Percentiles rank a stretch among this genome's conserved stretches.
These are phyloP conservation scores for Exophiala viscosa DNA, from an alignment of 2,329 filamentous ascomycete species.

Conservation along the genomic window DNA sequence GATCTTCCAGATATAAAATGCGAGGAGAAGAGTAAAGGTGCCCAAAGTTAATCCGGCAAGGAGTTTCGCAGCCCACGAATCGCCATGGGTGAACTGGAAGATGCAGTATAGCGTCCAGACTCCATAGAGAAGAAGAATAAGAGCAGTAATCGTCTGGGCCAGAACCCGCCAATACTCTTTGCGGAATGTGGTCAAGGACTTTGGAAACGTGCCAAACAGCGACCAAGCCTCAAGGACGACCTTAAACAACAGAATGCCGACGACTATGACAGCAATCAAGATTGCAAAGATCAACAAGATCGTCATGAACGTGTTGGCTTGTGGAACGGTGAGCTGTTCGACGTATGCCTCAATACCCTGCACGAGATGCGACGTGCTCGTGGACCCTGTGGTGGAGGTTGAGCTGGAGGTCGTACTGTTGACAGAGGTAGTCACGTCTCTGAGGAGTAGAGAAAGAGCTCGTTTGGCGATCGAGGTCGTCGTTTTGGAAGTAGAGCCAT, in stretches of 20 bases:
- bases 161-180: conserved; percentile 96
- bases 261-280: conserved; percentile 74
- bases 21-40: conserved; percentile 76
- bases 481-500: conserved; percentile 52
- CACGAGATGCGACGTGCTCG: conserved; percentile 55
- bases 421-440: conserved; percentile 45
- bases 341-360: conserved; percentile 76
- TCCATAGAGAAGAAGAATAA: conserved; percentile 89
- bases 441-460: conserved; percentile 52
- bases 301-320: conserved; percentile 94
- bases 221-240: conserved; percentile 88
- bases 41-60: conserved; percentile 78
- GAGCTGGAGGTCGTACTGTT: conserved; percentile 30
- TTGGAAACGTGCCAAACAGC: conserved; percentile 80
- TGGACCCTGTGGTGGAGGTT: conserved; percentile 33
- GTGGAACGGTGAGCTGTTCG: conserved; percentile 79
- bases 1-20: conserved; percentile 80
- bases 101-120: conserved; percentile 95
- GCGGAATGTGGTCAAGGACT: conserved; percentile 75
- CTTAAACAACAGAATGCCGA: conserved; percentile 85
- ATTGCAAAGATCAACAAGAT: conserved; percentile 85
- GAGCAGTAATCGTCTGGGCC: conserved; percentile 79
- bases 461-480: conserved; percentile 52
- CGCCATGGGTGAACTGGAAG: conserved; percentile 88
- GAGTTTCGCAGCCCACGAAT: conserved; percentile 86